Base-by-base conservation (phyloP, 1,284 basidiomycete species). In the Gymnopus androsaceus region DNA sequence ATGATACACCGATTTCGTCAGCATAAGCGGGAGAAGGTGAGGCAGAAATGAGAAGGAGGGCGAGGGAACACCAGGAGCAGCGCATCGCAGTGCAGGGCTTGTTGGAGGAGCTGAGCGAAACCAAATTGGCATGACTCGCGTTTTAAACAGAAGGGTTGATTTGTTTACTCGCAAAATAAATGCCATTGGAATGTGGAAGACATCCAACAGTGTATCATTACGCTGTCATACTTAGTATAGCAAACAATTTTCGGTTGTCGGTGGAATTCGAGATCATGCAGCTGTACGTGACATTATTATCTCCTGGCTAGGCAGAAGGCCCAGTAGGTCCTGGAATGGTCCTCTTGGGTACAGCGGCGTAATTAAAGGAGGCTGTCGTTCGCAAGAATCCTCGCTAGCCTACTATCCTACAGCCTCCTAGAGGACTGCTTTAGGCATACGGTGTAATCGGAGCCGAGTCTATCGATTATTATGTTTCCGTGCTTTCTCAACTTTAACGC, bases 1-100 rank as follows among this genome's bases (percentile, higher is more conserved):
- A 15, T 2, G 41, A 41, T 19, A 41, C 14, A 7, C 19, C 49
- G 30, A 30, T 38, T 33, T 42, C 59, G 28, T 54, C 51, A 23
- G 28, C 42, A 11, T 61, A 61, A 41, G 63, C 63, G 6, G n/a
- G n/a, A n/a, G n/a, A n/a, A n/a, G n/a, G n/a, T n/a, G 64, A 61
- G 14, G 67, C 67, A 52, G 65, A 64, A 52, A 73, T 63, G 47
- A 66, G 61, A 40, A 72, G 42, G 27, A 59, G 42, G 51, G 64
- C 63, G 55, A 71, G 61, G 54, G 66, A 51, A 53, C 61, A 63
- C 66, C 67, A 69, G 61, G 37, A 42, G 21, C 38, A 49, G 23
- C 46, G 54, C 54, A 55, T 55, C n/a, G 47, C 19, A 30, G 30
- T 44, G 4, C 6, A 31, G 41, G 51, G 30, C n/a, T 19, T 44